A percentile compares a stretch with the other conserved stretches of the same genome.
These are phyloP conservation scores for Chaetomiaceae sp. DNA, from an alignment of 2,329 filamentous ascomycete genomes.

Conservation along the genomic window DNA sequence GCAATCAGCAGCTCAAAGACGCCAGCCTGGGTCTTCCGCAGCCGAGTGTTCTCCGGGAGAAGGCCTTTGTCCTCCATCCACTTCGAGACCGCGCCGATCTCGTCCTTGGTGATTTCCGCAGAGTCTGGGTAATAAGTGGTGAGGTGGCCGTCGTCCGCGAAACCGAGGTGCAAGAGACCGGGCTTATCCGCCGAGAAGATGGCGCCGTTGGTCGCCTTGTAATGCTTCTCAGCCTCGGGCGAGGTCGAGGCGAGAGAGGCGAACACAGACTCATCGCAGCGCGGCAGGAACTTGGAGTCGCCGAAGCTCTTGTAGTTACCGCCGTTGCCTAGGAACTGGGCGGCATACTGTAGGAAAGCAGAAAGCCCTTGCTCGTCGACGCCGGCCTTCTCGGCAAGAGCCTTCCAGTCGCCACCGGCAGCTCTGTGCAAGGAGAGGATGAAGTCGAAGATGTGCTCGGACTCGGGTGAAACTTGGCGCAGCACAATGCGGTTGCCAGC, in stretches of 20 bases:
- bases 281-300: constrained; percentile 76
- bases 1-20: constrained; percentile 70
- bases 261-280: constrained; percentile 58
- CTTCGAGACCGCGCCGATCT: constrained; percentile 66
- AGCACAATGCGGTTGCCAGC: constrained; percentile 72
- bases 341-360: constrained; percentile 69
- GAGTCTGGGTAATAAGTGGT: constrained; percentile 79
- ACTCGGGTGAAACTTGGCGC: constrained; percentile 75
- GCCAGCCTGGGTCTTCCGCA: constrained; percentile 59
- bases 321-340: constrained; percentile 71
- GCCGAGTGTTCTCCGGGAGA: constrained; percentile 69
- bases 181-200: constrained; percentile 64
- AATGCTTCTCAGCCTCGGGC: constrained; percentile 56
- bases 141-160: constrained; percentile 67
- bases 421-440: constrained; percentile 66
- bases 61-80: constrained; percentile 68
- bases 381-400: constrained; percentile 56
- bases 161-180: constrained; percentile 68
- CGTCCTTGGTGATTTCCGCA: constrained; percentile 63
- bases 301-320: constrained; percentile 88
- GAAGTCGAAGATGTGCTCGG: constrained; percentile 73
- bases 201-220: constrained; percentile 61
- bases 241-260: constrained; percentile 57
- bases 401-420: constrained; percentile 64
- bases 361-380: constrained; percentile 59